Conservation (phyloP, 148 eudicot species). For the Linanthus parryae region DNA sequence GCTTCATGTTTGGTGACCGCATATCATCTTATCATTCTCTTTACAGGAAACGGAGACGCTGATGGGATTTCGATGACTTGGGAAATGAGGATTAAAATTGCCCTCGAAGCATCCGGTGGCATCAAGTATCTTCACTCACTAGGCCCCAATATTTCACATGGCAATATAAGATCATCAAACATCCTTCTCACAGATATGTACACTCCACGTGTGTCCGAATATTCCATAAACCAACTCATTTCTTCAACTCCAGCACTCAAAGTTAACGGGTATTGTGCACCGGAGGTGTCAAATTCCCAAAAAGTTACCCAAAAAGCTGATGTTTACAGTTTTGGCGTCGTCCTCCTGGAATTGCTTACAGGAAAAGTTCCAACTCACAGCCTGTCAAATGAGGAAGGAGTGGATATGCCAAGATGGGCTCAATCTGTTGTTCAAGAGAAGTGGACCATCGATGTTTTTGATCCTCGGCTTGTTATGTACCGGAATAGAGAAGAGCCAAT, state of each 20-base stretch:
- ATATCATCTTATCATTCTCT: background rate
- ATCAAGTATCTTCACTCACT: constrained; percentile 25
- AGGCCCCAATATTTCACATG: constrained; percentile 15
- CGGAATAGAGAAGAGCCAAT: constrained; percentile 9
- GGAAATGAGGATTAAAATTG: constrained; percentile 21
- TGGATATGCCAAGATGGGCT: constrained; percentile 21
- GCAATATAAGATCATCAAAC: constrained; percentile 27
- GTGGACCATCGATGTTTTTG: constrained; percentile 12
- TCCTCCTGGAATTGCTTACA: constrained; percentile 26
- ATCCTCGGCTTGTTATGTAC: constrained; percentile 11
- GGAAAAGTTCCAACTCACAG: constrained; percentile 10
- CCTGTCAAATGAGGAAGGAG: background rate
- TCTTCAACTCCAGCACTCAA: background rate
- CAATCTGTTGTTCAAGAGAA: constrained; percentile 13
- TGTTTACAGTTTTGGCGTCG: constrained; percentile 32
- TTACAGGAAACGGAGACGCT: constrained; percentile 10
- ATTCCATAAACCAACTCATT: constrained; percentile 11
- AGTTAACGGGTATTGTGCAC: constrained; percentile 16
- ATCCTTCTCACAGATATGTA: constrained; percentile 11
- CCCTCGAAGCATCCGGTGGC: constrained; percentile 19
- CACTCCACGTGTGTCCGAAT: constrained; percentile 5
- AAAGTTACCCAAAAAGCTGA: constrained; percentile 23
- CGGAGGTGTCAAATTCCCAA: constrained; percentile 17
- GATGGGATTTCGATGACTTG: constrained; percentile 15
- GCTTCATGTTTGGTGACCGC: no score